phyloP scores from a whole-genome alignment of 2,329 filamentous ascomycete species.

The Akanthomyces lecanii region DNA sequence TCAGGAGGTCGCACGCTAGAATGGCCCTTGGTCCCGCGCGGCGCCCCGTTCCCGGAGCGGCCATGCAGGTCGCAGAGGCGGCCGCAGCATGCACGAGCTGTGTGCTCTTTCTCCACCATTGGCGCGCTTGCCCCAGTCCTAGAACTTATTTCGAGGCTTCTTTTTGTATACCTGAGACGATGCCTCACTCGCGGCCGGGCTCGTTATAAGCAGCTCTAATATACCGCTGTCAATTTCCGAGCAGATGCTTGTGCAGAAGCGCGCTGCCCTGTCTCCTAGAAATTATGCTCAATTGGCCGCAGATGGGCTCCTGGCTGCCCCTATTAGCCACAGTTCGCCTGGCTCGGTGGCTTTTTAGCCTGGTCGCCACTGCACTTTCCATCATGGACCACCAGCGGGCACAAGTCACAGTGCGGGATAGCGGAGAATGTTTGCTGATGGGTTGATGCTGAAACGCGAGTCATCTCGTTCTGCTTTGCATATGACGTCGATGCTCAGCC shows the following conservation, averaged over 20 bases:
- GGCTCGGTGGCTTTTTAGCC: neutral
- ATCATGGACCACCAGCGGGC: neutral
- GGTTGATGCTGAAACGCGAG: neutral
- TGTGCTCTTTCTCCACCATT: constrained; percentile 22
- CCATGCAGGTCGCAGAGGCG: constrained; percentile 34
- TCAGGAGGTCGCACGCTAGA: constrained; percentile 23
- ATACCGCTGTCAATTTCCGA: neutral
- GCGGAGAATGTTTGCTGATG: neutral
- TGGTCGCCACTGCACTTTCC: neutral
- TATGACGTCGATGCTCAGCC: constrained; percentile 2
- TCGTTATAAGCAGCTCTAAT: neutral
- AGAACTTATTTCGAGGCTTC: constrained; percentile 11
- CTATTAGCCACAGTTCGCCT: neutral
- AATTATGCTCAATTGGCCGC: neutral
- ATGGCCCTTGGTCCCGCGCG: constrained; percentile 29
- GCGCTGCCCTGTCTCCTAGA: neutral
- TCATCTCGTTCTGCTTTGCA: neutral
- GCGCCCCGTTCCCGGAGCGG: constrained; percentile 31
- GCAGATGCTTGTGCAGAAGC: neutral
- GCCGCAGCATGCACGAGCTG: constrained; percentile 36
- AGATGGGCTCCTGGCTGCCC: neutral
- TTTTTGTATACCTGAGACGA: constrained; percentile 7
- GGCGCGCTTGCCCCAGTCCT: constrained; percentile 13
- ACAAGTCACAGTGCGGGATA: neutral
- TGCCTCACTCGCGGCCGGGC: neutral